Evolutionary conservation across 2,329 filamentous ascomycete species (phyloP).

Genomic region (Alternaria longipes): DNA sequence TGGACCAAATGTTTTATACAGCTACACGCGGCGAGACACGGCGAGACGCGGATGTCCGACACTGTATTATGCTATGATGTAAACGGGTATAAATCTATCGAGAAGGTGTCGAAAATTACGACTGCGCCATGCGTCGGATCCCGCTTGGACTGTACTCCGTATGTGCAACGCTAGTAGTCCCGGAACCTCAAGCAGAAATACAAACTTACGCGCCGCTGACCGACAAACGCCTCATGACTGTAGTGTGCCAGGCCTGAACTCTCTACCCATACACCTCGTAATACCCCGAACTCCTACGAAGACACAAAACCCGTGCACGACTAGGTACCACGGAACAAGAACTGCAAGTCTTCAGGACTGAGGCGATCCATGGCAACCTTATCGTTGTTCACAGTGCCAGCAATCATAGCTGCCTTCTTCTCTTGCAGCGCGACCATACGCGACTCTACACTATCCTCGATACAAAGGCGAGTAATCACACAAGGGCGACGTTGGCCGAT

Average conservation of each 20-base stretch:
- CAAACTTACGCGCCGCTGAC: neutral
- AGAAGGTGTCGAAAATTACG: neutral
- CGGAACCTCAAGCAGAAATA: neutral
- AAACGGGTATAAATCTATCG: neutral
- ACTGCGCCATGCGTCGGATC: neutral
- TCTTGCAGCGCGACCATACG: slow-evolving; percentile 96
- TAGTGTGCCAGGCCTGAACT: neutral
- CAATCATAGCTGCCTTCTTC: slow-evolving; percentile 99
- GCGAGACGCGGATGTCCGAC: neutral
- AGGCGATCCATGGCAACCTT: slow-evolving; percentile 90
- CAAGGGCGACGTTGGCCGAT: slow-evolving; percentile 95
- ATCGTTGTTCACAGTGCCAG: slow-evolving; percentile 94
- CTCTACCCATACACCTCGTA: neutral
- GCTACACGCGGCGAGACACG: neutral
- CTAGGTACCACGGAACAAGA: slow-evolving; percentile 83
- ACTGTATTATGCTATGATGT: neutral
- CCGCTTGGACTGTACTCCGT: neutral
- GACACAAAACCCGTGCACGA: neutral
- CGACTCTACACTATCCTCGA: slow-evolving; percentile 96
- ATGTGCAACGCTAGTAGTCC: neutral
- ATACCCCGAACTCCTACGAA: neutral
- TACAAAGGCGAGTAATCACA: slow-evolving; percentile 91
- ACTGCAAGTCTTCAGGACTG: slow-evolving; percentile 91
- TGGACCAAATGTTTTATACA: neutral
- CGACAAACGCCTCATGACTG: slow-evolving; percentile 10